Conservation (phyloP, 2,329 filamentous ascomycete species). For the Colletotrichum liaoningense region DNA sequence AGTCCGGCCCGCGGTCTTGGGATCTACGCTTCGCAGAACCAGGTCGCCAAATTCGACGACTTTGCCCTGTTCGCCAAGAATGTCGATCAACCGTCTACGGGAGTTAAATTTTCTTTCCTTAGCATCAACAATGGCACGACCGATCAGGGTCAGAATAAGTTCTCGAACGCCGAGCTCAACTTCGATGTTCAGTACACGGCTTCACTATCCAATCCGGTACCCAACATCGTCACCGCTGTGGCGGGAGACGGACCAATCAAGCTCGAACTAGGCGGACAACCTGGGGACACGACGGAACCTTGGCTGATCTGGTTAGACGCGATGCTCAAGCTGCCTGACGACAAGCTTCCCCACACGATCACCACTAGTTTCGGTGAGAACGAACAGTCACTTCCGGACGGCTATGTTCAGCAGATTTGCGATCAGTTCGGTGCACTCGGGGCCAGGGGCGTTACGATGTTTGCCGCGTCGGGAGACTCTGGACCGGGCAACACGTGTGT, state of each 20-base stretch:
- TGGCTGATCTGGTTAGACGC: constrained; percentile 74
- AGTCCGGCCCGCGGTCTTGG: constrained; percentile 42
- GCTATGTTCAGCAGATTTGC: constrained; percentile 64
- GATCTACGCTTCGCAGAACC: constrained; percentile 50
- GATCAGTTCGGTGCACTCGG: constrained; percentile 74
- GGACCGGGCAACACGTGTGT: constrained; percentile 45
- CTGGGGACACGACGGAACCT: constrained; percentile 65
- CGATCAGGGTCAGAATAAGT: constrained; percentile 52
- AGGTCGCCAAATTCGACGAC: constrained; percentile 65
- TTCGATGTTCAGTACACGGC: constrained; percentile 51
- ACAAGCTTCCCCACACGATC: constrained; percentile 70
- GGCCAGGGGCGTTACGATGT: constrained; percentile 73
- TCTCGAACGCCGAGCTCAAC: constrained; percentile 48
- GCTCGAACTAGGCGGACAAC: constrained; percentile 1
- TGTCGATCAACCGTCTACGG: constrained; percentile 63
- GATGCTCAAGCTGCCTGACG: constrained; percentile 64
- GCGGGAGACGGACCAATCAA: constrained; percentile 43
- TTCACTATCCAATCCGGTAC: constrained; percentile 46
- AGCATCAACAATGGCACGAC: constrained; percentile 65
- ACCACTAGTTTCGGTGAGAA: constrained; percentile 78
- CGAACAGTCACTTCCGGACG: constrained; percentile 70
- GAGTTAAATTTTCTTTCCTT: constrained; percentile 66
- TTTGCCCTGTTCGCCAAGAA: constrained; percentile 65
- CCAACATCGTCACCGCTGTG: constrained; percentile 47
- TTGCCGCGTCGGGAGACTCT: constrained; percentile 72